Percentiles rank a stretch among this genome's conserved stretches.
Conservation (phyloP, 83 land plant species). For the Larix sibirica region DNA sequence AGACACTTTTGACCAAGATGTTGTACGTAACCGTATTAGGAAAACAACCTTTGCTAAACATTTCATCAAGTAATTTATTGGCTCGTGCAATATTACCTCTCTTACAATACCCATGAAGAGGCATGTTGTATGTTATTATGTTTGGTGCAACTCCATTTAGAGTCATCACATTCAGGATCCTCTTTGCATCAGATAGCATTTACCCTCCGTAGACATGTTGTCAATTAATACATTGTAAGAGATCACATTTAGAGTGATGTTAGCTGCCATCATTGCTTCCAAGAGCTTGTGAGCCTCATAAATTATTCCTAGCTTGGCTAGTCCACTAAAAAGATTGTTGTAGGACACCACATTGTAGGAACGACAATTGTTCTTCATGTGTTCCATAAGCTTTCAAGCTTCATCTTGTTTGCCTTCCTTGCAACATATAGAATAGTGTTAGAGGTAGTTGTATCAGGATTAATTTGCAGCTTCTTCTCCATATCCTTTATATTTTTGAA, state of each 20-base stretch:
- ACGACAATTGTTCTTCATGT: slow-evolving; percentile 34
- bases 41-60: slow-evolving; percentile 40
- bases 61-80: slow-evolving; percentile 48
- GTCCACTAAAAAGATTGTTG: slow-evolving; percentile 54
- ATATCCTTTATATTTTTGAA: slow-evolving; percentile 55
- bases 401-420: slow-evolving; percentile 55
- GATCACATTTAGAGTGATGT: slow-evolving; percentile 36
- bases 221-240: too few relatives aligned
- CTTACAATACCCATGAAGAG: slow-evolving; percentile 57
- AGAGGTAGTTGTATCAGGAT: slow-evolving; percentile 40
- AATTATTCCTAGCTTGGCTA: slow-evolving; percentile 47
- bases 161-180: slow-evolving; percentile 45
- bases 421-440: slow-evolving; percentile 56
- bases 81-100: slow-evolving; percentile 48
- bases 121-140: slow-evolving; percentile 49
- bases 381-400: slow-evolving; percentile 37
- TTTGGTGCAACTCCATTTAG: slow-evolving; percentile 47
- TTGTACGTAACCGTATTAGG: slow-evolving; percentile 61
- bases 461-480: slow-evolving; percentile 54
- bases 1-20: slow-evolving; percentile 65
- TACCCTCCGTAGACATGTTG: slow-evolving; percentile 62
- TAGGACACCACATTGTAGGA: slow-evolving; percentile 37
- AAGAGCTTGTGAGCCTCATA: slow-evolving; percentile 46
- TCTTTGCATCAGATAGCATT: slow-evolving; percentile 59
- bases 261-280: slow-evolving; percentile 51